These are phyloP conservation scores for Pleurotus giganteus DNA, from an alignment of 768 basidiomycete species.

Conservation along the genomic window DNA sequence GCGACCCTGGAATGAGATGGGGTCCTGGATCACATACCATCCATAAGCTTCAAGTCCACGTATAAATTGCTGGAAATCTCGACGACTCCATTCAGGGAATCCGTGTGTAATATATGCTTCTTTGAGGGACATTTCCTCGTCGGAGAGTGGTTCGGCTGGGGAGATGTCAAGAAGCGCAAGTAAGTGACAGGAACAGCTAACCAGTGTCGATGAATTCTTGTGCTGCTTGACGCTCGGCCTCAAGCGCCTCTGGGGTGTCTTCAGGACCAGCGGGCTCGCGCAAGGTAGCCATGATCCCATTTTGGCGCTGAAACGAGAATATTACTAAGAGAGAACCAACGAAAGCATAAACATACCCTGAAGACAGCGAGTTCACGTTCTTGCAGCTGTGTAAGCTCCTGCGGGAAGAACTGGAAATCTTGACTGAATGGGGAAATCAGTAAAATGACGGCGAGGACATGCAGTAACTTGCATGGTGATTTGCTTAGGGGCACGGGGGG, in stretches of 20 bases:
- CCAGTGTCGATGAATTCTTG: slow-evolving; percentile 89
- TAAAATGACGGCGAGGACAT: background rate
- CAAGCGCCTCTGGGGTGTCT: slow-evolving; percentile 81
- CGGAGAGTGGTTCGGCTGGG: slow-evolving; percentile 84
- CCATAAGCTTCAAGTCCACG: slow-evolving; percentile 65
- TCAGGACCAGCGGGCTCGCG: slow-evolving; percentile 68
- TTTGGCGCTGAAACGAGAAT: slow-evolving; percentile 44
- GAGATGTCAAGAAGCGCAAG: background rate
- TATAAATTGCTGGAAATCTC: slow-evolving; percentile 92
- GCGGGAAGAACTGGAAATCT: slow-evolving; percentile 97
- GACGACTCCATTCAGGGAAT: slow-evolving; percentile 88
- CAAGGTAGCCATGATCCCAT: slow-evolving; percentile 61
- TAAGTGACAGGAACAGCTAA: slow-evolving; percentile 23
- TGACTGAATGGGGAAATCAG: slow-evolving; percentile 48
- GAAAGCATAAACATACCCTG: slow-evolving; percentile 44
- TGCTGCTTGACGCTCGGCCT: slow-evolving; percentile 73
- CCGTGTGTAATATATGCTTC: slow-evolving; percentile 75
- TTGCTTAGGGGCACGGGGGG: slow-evolving; percentile 87
- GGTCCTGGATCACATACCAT: slow-evolving; percentile 50
- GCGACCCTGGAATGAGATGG: background rate
- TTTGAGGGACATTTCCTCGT: slow-evolving; percentile 82
- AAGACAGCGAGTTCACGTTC: slow-evolving; percentile 83
- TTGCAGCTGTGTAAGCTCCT: slow-evolving; percentile 74
- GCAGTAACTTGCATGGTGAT: slow-evolving; percentile 62
- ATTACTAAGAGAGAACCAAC: background rate